Base-by-base conservation (phyloP, 495 filamentous ascomycete genomes). In the Ramalina intermedia region DNA sequence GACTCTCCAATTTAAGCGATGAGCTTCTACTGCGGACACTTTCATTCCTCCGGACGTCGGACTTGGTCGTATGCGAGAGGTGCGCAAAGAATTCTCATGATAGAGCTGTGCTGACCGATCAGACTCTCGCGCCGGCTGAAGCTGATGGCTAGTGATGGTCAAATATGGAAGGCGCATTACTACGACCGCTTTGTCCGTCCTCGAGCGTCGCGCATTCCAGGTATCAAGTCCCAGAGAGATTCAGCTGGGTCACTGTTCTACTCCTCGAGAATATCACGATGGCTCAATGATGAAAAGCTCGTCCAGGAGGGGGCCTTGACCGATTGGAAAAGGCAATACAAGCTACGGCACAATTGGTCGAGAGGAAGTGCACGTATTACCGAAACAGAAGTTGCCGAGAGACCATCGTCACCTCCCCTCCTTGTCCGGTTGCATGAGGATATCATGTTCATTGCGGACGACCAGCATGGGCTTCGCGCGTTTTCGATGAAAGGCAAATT, bases 271-370 rank as follows among this genome's bases (percentile, higher is more conserved):
- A 68, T 78, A 39, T 81, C 85, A 14, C 80, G 82, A 65, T 94
- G 90, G 90, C 73, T 88, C n/a, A 84, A 86, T 49, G 85, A 79
- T 50, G 68, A 74, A 48, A 69, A 74, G 50, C 63, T 83, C 21
- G 69, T 76, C 16, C 65, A 66, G 39, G 70, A 68, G 26, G 72
- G 68, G 33, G 63, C 53, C 18, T 56, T 61, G 18, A 83, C 77
- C 13, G 73, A 84, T 63, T 98, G 91, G 91, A 96, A 96, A 69
- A 72, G 74, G 46, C 84, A 91, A 55, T 98, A 89, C 64, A 87
- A 82, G 57, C 71, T 96, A 33, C 76, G 84, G 45, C 84, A 96
- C 58, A 96, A 96, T 62, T 98, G 91, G 91, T 76, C 81, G 16
- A 78, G 74, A 52, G 91, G 91, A 21, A 79, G 76, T 53, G 95